These are phyloP conservation scores for Oryza officinalis DNA, from an alignment of 176 grass and related monocot genomes.

Conservation along the genomic window DNA sequence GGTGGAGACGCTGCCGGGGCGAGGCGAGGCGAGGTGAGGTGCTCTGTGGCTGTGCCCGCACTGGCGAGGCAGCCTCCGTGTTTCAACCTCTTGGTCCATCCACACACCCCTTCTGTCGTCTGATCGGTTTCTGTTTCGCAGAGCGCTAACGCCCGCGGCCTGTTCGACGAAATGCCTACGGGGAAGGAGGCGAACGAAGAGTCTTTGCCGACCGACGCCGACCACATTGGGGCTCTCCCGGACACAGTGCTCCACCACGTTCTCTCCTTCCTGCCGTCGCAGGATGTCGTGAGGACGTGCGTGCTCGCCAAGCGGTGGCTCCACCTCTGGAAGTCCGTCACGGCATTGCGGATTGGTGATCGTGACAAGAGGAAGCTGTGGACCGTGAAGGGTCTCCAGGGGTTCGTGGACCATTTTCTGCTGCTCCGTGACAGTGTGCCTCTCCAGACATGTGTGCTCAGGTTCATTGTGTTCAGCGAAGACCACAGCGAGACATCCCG, in stretches of 20 bases:
- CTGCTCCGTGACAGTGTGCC: neutral
- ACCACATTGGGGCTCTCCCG: neutral
- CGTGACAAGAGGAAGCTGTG: neutral
- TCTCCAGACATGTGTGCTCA: neutral
- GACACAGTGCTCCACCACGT: neutral
- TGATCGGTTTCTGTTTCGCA: neutral
- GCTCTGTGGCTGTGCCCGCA: neutral
- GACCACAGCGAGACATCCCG: neutral
- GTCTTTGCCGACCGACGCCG: neutral
- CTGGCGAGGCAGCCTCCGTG: neutral
- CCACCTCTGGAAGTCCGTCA: neutral
- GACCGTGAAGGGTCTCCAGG: neutral
- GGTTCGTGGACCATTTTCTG: neutral
- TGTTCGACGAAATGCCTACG: neutral
- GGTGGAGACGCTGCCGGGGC: neutral
- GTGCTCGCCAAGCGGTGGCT: neutral
- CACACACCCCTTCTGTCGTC: neutral
- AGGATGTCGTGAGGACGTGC: neutral
- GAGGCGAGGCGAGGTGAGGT: neutral
- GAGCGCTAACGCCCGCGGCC: neutral
- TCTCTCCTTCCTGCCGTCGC: neutral
- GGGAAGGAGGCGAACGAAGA: neutral
- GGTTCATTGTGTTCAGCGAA: neutral
- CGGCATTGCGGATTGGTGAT: neutral
- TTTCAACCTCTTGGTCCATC: neutral